Percentiles rank a stretch among this genome's conserved stretches.
Conservation (phyloP, 2,329 filamentous ascomycete species). For the Aspergillaceae sp. region DNA sequence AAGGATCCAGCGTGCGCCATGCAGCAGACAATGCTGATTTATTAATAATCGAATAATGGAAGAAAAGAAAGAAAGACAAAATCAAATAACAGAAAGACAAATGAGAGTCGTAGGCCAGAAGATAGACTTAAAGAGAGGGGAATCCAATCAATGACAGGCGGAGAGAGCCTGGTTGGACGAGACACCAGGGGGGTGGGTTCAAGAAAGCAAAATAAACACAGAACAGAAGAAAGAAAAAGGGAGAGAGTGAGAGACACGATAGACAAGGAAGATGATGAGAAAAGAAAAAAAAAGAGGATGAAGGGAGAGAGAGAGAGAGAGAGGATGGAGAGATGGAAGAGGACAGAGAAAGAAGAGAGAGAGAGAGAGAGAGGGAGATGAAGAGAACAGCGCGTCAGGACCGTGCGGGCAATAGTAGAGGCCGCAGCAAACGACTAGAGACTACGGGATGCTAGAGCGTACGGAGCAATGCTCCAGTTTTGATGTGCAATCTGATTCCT, state of each 20-base stretch:
- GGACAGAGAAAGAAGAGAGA: constrained; percentile 14
- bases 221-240: constrained; percentile 10
- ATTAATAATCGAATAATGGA: too few relatives aligned
- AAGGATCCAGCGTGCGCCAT: background rate
- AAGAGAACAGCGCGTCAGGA: constrained; percentile 10
- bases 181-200: background rate
- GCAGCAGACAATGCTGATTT: background rate
- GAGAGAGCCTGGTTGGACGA: background rate
- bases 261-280: constrained; percentile 8
- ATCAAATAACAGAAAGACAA: background rate
- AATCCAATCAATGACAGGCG: constrained; percentile 1
- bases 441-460: too few relatives aligned
- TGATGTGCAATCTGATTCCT: too few relatives aligned
- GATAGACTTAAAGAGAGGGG: background rate
- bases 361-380: background rate
- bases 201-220: constrained; percentile 8
- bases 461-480: too few relatives aligned
- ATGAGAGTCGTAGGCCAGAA: background rate
- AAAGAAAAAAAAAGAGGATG: constrained; percentile 8
- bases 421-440: too few relatives aligned
- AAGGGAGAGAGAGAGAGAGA: constrained; percentile 21
- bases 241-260: constrained; percentile 9
- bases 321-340: constrained; percentile 15
- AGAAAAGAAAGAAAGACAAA: background rate
- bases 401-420: constrained; percentile 4